A percentile compares a stretch with the other conserved stretches of the same genome.
These are phyloP conservation scores for Telopea speciosissima DNA, from an alignment of 177 flowering plant genomes.

Conservation along the genomic window DNA sequence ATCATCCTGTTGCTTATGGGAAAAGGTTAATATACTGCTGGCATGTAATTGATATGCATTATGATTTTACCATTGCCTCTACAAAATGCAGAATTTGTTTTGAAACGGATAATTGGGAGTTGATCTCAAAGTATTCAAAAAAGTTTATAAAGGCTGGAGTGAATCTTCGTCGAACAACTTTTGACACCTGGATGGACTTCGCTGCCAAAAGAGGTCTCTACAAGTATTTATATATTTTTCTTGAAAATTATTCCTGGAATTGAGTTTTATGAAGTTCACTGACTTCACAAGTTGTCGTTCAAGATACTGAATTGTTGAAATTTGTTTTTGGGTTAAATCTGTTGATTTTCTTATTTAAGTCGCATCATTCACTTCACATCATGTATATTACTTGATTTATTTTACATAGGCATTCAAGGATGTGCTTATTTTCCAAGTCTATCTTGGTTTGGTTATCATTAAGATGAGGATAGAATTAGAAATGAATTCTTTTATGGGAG, in stretches of 20 bases:
- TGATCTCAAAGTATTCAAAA: slow-evolving; percentile 61
- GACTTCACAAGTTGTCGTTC: not conserved
- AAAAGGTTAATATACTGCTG: not conserved
- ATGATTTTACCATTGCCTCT: slow-evolving; percentile 7
- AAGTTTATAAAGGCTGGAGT: slow-evolving; percentile 63
- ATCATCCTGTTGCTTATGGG: not conserved
- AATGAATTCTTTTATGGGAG: no score
- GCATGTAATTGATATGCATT: not conserved
- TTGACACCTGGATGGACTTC: slow-evolving; percentile 84
- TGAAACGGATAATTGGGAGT: slow-evolving; percentile 51
- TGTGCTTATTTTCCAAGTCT: not conserved
- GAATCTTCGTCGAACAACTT: slow-evolving; percentile 59
- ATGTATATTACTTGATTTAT: not conserved
- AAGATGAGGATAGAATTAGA: no score
- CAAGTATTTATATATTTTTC: slow-evolving; percentile 2
- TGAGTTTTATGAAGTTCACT: not conserved
- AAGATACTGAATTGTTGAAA: not conserved
- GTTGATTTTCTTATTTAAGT: not conserved
- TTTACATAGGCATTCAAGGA: not conserved
- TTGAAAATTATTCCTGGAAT: not conserved
- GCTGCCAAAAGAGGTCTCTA: slow-evolving; percentile 70
- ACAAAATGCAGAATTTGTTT: slow-evolving; percentile 65
- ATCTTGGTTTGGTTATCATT: not conserved
- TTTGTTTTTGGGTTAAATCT: not conserved
- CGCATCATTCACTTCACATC: not conserved